phyloP scores from a whole-genome alignment of 2,329 filamentous ascomycete species.

The Triangularia setosa region DNA sequence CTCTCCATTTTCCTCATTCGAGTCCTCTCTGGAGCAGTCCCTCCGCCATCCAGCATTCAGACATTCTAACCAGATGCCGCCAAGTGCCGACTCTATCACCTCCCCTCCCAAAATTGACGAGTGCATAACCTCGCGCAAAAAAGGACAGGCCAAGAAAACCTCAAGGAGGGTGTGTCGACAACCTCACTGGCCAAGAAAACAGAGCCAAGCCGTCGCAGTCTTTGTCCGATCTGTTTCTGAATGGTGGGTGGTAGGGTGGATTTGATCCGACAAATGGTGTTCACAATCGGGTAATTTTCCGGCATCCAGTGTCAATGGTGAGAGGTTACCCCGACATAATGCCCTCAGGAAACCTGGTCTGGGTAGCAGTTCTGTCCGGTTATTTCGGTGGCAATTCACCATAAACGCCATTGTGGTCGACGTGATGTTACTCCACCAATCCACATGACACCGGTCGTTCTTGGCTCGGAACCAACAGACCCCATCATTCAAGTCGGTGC shows the following conservation, averaged over 20 bases:
- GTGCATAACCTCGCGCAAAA: slow-evolving; percentile 5
- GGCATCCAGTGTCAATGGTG: slow-evolving; percentile 12
- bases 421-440: slow-evolving; percentile 13
- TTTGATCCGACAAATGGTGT: slow-evolving; percentile 11
- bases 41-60: slow-evolving; percentile 11
- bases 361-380: slow-evolving; percentile 12
- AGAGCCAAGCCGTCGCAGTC: slow-evolving; percentile 14
- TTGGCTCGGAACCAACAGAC: slow-evolving; percentile 2
- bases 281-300: slow-evolving; percentile 21
- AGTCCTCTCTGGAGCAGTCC: slow-evolving; percentile 2
- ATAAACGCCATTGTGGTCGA: background rate
- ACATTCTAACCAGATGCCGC: background rate
- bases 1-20: background rate
- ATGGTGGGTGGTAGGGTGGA: background rate
- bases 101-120: slow-evolving; percentile 5
- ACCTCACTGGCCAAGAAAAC: slow-evolving; percentile 16
- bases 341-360: background rate
- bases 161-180: slow-evolving; percentile 13
- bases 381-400: slow-evolving; percentile 9
- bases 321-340: background rate
- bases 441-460: slow-evolving; percentile 3
- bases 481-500: background rate
- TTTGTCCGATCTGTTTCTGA: slow-evolving; percentile 9
- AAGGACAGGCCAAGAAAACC: background rate
- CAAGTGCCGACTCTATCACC: slow-evolving; percentile 4